Conservation (phyloP, 2,329 filamentous ascomycete genomes). For the Fusarium siculi region DNA sequence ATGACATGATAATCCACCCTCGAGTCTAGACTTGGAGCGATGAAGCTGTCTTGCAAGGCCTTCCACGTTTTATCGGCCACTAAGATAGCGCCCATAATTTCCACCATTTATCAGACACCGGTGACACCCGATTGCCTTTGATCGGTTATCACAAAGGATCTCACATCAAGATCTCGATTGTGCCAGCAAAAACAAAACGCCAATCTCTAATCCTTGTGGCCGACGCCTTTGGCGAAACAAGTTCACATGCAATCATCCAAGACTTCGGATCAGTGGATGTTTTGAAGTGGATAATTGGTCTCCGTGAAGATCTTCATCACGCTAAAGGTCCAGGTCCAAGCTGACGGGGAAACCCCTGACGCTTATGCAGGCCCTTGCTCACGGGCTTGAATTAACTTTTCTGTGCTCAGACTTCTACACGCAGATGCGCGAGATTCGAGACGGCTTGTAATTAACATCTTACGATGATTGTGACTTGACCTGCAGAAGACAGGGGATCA, state of each 20-base stretch:
- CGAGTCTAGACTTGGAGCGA: neutral
- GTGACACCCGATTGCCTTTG: neutral
- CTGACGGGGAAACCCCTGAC: neutral
- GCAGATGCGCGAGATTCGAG: neutral
- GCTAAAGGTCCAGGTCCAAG: neutral
- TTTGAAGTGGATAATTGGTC: neutral
- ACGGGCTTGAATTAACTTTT: neutral
- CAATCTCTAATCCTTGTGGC: neutral
- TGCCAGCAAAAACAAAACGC: neutral
- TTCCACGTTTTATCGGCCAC: neutral
- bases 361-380: neutral
- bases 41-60: accelerated
- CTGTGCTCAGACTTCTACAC: neutral
- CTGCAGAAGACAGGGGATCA: neutral
- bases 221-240: neutral
- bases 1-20: neutral
- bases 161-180: neutral
- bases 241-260: neutral
- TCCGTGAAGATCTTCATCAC: neutral
- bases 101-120: neutral
- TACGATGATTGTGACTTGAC: neutral
- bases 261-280: neutral
- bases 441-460: constrained; percentile 1
- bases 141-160: neutral
- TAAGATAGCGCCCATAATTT: neutral